A percentile compares a stretch with the other conserved stretches of the same genome.
phyloP scores from a whole-genome alignment of 768 basidiomycete genomes.

The Kwoniella dendrophila region DNA sequence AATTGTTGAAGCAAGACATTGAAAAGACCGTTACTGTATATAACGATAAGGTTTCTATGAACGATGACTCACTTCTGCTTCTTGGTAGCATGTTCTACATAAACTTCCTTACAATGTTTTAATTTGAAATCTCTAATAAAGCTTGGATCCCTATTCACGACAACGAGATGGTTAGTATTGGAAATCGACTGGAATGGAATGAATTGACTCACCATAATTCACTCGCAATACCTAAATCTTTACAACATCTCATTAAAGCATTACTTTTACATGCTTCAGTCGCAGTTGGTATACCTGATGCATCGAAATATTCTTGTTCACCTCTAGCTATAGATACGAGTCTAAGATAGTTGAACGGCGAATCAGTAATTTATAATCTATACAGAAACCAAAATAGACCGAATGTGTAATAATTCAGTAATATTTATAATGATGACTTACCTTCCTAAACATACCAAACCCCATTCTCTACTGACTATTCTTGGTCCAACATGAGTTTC shows the following conservation, averaged over 20 bases:
- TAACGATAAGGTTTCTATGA: not conserved
- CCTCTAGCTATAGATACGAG: slow-evolving; percentile 88
- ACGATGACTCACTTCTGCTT: slow-evolving; percentile 81
- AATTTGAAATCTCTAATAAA: slow-evolving; percentile 93
- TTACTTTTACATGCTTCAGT: slow-evolving; percentile 95
- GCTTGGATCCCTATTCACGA: slow-evolving; percentile 77
- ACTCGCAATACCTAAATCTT: slow-evolving; percentile 92
- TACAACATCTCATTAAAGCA: slow-evolving; percentile 95
- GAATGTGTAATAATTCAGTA: not conserved
- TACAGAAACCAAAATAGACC: not conserved
- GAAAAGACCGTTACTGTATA: not conserved
- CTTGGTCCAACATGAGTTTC: slow-evolving; percentile 87
- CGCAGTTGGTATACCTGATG: slow-evolving; percentile 84
- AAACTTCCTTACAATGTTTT: slow-evolving; percentile 80
- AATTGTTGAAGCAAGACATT: too few species aligned
- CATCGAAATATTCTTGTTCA: slow-evolving; percentile 96
- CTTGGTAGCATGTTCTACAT: slow-evolving; percentile 75
- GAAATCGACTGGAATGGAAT: not conserved
- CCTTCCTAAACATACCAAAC: slow-evolving; percentile 88
- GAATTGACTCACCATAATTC: slow-evolving; percentile 75
- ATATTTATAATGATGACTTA: slow-evolving; percentile 55
- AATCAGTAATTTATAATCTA: not conserved
- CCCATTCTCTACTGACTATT: slow-evolving; percentile 91
- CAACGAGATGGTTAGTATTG: not conserved
- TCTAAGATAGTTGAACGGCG: slow-evolving; percentile 57